These are phyloP conservation scores for Clitopilus hobsonii DNA, from an alignment of 768 basidiomycete genomes.

Conservation along the genomic window DNA sequence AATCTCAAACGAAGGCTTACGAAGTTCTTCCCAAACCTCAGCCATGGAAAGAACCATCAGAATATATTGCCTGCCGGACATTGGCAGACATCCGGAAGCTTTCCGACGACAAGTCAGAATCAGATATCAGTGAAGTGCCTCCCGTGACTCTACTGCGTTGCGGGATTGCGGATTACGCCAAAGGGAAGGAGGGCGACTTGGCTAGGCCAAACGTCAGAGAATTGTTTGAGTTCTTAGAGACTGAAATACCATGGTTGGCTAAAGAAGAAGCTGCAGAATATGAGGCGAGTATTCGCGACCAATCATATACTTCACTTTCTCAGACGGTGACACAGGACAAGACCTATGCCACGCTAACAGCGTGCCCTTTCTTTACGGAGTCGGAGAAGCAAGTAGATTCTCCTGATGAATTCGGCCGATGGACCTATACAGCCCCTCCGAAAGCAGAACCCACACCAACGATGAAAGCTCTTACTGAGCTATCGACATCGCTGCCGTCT, in stretches of 20 bases:
- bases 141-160: constrained; percentile 59
- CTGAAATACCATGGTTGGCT: constrained; percentile 53
- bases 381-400: constrained; percentile 13
- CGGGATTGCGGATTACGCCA: constrained; percentile 46
- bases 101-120: constrained; percentile 20
- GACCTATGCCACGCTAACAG: constrained; percentile 61
- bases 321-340: no score
- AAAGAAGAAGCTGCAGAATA: constrained; percentile 45
- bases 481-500: constrained; percentile 34
- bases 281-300: constrained; percentile 38
- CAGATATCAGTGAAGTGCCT: constrained; percentile 33
- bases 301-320: no score
- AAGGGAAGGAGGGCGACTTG: constrained; percentile 27
- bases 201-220: constrained; percentile 50
- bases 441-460: constrained; percentile 32
- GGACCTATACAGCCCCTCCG: constrained; percentile 33
- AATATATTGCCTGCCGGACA: constrained; percentile 40
- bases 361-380: constrained; percentile 46
- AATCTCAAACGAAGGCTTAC: constrained; percentile 49
- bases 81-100: constrained; percentile 37
- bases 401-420: constrained; percentile 21
- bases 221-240: constrained; percentile 54
- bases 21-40: constrained; percentile 53
- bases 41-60: constrained; percentile 41
- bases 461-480: constrained; percentile 26